Evolutionary conservation across 164 flowering plant species (phyloP), one percentile per base, ranked within the genome.

Genomic region (Euptelea pleiosperma): DNA sequence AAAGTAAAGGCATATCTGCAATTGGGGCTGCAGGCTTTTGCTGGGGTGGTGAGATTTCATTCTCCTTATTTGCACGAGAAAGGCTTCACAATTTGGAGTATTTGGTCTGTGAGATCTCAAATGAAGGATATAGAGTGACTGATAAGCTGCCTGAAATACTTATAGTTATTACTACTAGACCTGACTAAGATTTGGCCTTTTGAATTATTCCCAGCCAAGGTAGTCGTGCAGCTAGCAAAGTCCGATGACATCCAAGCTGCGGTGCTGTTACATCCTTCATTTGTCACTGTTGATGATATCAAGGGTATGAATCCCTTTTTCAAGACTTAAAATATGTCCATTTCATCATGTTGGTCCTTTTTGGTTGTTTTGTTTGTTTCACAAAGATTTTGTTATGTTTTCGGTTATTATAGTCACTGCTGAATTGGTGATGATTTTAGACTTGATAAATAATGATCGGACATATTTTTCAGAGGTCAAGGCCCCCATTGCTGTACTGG

Each of bases 11-110:
- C 41, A 35, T 74, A 16, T 49, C 79, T 31, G 52, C 80, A 22
- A 67, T 80, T 60, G 92, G 89, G 30, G 84, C 80, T 65, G 85
- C 74, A 22, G 89, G 92, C 30, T 72, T 79, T 35, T 86, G 92
- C 68, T 86, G 84, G 92, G 92, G 92, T 35, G 92, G 89, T 83
- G 52, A 70, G 82, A 45, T 24, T 4, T 58, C 8, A 48, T 43
- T n/a, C 8, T 37, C 44, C 18, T 53, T 9, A 9, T 14, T 21
- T 35, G n/a, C 18, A n/a, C 16, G 4, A 5, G 15, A 25, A 16
- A 5, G 29, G 31, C 15, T 24, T 16, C 8, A 50, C 11, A 22
- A 26, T 55, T 9, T 21, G 8, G 39, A 47, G 14, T 19, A 43
- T 30, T 22, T 43, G 21, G n/a, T 16, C 10, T 12, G n/a, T 41